A percentile compares a stretch with the other conserved stretches of the same genome.
Conservation (phyloP, 768 basidiomycete genomes). For the Suillus discolor region DNA sequence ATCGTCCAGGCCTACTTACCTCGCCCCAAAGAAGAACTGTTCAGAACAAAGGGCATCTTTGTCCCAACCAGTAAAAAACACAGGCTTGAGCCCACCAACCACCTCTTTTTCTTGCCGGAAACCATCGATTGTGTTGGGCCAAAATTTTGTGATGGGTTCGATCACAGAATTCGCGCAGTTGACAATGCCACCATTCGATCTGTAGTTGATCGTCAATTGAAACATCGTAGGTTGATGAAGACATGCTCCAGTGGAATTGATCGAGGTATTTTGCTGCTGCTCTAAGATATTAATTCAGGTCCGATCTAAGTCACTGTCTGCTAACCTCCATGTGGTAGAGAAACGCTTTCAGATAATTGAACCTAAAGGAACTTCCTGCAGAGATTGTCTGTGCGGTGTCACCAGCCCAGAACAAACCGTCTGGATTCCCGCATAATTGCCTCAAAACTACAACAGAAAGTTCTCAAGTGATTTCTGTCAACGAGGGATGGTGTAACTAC, state of each 20-base stretch:
- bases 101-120: conserved; percentile 58
- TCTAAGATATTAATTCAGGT: not conserved
- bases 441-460: conserved; percentile 51
- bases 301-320: not conserved
- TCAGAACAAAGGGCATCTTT: conserved; percentile 46
- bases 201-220: conserved; percentile 64
- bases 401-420: conserved; percentile 78
- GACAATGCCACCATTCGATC: conserved; percentile 77
- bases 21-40: conserved; percentile 57
- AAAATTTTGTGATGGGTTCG: conserved; percentile 59
- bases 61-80: conserved; percentile 57
- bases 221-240: conserved; percentile 43
- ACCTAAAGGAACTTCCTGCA: conserved; percentile 70
- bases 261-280: conserved; percentile 22
- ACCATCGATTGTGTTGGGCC: conserved; percentile 65
- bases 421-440: conserved; percentile 57
- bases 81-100: conserved; percentile 54
- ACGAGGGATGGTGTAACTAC: conserved; percentile 14
- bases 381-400: conserved; percentile 82
- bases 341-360: conserved; percentile 71
- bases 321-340: conserved; percentile 62
- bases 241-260: conserved; percentile 15
- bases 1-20: conserved; percentile 33
- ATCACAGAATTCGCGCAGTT: conserved; percentile 67
- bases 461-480: not conserved